Evolutionary conservation across 306 rosid species (phyloP).

Genomic region (Sechiopsis laciniata): DNA sequence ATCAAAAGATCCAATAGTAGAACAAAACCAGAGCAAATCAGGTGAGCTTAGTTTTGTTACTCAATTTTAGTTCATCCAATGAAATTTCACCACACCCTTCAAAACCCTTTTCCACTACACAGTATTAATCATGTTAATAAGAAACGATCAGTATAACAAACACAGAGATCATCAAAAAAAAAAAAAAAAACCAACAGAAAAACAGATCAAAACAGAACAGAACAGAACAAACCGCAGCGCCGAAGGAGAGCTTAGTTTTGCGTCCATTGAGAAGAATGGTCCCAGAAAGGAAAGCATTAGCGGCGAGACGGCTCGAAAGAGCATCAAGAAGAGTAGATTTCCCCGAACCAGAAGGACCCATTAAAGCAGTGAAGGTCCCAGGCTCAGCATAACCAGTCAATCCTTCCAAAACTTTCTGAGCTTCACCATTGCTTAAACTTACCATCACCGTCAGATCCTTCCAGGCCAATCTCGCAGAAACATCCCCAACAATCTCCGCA

Average conservation of each 20-base stretch:
- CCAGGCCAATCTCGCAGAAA: conserved; percentile 91
- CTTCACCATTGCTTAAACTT: conserved; percentile 65
- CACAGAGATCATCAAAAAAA: no score
- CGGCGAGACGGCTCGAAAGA: conserved; percentile 86
- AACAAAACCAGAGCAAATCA: not conserved
- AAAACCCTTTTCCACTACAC: no score
- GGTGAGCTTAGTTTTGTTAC: no score
- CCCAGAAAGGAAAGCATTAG: conserved; percentile 85
- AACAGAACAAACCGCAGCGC: conserved; percentile 67
- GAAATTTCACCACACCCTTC: no score
- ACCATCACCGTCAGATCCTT: conserved; percentile 94
- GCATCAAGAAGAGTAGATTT: conserved; percentile 93
- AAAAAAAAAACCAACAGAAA: no score
- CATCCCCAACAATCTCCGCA: conserved; percentile 65
- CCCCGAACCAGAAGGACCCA: conserved; percentile 99
- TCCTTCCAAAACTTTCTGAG: conserved; percentile 76
- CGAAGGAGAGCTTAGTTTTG: conserved; percentile 85
- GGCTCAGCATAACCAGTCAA: conserved; percentile 92
- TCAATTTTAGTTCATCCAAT: no score
- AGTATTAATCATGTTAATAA: no score
- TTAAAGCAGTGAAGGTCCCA: conserved; percentile 78
- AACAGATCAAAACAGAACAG: not conserved
- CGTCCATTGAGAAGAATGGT: conserved; percentile 84
- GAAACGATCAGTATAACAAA: no score
- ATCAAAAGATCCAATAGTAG: no score